Conservation (phyloP, 2,329 filamentous ascomycete species). For the Alternaria consortialis region DNA sequence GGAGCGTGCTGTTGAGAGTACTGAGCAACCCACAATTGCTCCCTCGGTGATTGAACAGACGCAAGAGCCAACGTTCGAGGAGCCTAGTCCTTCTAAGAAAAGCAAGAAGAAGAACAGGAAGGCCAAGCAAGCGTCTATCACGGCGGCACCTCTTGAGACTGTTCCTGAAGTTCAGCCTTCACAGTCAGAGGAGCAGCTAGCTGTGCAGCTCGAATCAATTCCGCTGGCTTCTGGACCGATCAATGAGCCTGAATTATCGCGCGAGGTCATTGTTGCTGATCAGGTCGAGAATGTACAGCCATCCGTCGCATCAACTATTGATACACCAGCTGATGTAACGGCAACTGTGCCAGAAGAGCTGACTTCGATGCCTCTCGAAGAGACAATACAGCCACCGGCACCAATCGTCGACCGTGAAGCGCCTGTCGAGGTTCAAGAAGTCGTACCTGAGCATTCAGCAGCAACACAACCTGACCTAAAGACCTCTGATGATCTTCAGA, state of each 20-base stretch:
- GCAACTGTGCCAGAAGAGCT: not conserved
- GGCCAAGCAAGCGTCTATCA: conserved; percentile 30
- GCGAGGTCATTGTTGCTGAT: conserved; percentile 4
- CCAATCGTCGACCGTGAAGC: conserved; percentile 1
- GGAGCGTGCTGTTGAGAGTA: not conserved
- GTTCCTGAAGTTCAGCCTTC: conserved; percentile 2
- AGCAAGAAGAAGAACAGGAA: conserved; percentile 47
- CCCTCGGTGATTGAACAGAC: not conserved
- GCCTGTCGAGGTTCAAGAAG: conserved; percentile 3
- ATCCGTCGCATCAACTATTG: not conserved
- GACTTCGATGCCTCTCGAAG: not conserved
- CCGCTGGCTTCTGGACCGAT: not conserved
- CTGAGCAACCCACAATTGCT: not conserved
- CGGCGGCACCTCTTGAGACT: conserved; percentile 12
- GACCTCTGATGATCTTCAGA: conserved; percentile 16
- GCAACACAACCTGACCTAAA: conserved; percentile 15
- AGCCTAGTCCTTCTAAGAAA: conserved; percentile 20
- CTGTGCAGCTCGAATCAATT: not conserved
- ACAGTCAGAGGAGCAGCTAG: conserved; percentile 3
- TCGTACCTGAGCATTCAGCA: conserved; percentile 6
- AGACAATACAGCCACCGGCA: not conserved
- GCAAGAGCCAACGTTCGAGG: conserved; percentile 1
- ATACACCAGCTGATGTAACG: conserved; percentile 5
- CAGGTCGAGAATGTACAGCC: conserved; percentile 1
- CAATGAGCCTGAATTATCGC: conserved; percentile 4